phyloP scores from a whole-genome alignment of 495 filamentous ascomycete species.

The Cryomyces minteri region DNA sequence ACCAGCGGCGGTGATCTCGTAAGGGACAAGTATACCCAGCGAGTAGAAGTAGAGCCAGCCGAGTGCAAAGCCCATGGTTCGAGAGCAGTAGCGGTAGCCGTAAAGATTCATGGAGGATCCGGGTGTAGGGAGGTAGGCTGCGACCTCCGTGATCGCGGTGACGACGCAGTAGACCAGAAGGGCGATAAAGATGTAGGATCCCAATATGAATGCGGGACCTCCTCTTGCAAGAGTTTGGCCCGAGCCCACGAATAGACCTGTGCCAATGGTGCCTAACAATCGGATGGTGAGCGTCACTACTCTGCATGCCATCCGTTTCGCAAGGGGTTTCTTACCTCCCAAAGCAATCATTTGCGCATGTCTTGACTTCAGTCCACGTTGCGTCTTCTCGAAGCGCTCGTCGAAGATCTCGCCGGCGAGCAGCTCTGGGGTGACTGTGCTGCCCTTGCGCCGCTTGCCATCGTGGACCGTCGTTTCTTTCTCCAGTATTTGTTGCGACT shows the following conservation, averaged over 20 bases:
- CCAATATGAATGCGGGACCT: constrained; percentile 44
- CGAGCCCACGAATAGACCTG: constrained; percentile 44
- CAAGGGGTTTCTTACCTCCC: constrained; percentile 3
- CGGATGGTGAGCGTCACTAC: no score
- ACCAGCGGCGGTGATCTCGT: constrained; percentile 18
- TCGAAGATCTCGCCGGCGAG: constrained; percentile 13
- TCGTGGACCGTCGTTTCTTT: no score
- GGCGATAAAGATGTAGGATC: constrained; percentile 15
- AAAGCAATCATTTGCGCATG: constrained; percentile 18
- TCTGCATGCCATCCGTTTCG: no score
- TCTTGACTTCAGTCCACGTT: constrained; percentile 14
- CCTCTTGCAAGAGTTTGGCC: constrained; percentile 38
- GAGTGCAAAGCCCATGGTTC: constrained; percentile 27
- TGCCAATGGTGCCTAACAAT: constrained; percentile 36
- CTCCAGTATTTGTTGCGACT: no score
- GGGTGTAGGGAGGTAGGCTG: constrained; percentile 21
- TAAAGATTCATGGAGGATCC: constrained; percentile 22
- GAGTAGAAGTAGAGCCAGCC: constrained; percentile 27
- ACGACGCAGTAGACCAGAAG: constrained; percentile 18
- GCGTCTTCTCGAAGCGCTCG: constrained; percentile 9
- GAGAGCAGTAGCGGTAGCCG: constrained; percentile 30
- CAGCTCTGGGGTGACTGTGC: constrained; percentile 6
- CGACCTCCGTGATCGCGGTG: constrained; percentile 19
- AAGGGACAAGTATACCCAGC: constrained; percentile 16
- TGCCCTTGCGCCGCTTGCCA: constrained; percentile 8